Evolutionary conservation across 331 rosid species (phyloP).

Genomic region (Rhamnella rubrinervis): DNA sequence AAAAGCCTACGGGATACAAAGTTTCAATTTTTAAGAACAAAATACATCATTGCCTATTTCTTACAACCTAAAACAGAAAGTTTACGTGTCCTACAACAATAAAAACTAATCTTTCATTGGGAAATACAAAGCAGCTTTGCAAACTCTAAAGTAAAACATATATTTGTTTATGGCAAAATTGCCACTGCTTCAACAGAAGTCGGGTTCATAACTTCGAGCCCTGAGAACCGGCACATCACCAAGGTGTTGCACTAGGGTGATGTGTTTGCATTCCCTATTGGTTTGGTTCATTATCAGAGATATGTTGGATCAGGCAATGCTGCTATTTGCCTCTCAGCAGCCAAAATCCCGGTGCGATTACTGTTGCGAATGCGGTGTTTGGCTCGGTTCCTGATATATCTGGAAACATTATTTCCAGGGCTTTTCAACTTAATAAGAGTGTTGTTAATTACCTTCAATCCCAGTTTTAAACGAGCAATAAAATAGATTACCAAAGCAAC

Average conservation of each 20-base stretch:
- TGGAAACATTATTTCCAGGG: conserved; percentile 12
- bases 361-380: conserved; percentile 21
- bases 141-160: no score
- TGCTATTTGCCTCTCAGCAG: conserved; percentile 21
- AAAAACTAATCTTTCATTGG: no score
- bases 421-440: conserved; percentile 9
- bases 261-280: conserved; percentile 20
- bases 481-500: background rate
- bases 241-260: conserved; percentile 15
- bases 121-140: no score
- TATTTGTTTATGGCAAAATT: no score
- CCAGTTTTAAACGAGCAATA: background rate
- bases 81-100: no score
- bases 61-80: no score
- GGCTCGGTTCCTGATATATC: conserved; percentile 21
- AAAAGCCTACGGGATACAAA: no score
- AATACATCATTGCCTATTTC: no score
- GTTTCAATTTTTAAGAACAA: no score
- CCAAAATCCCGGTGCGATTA: conserved; percentile 22
- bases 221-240: conserved; percentile 12
- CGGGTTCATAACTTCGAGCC: conserved; percentile 13
- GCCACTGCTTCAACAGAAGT: no score
- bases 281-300: conserved; percentile 19
- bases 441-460: background rate
- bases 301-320: conserved; percentile 13